Base-by-base conservation (phyloP, 2,329 filamentous ascomycete genomes). In the Aspergillus udagawae region DNA sequence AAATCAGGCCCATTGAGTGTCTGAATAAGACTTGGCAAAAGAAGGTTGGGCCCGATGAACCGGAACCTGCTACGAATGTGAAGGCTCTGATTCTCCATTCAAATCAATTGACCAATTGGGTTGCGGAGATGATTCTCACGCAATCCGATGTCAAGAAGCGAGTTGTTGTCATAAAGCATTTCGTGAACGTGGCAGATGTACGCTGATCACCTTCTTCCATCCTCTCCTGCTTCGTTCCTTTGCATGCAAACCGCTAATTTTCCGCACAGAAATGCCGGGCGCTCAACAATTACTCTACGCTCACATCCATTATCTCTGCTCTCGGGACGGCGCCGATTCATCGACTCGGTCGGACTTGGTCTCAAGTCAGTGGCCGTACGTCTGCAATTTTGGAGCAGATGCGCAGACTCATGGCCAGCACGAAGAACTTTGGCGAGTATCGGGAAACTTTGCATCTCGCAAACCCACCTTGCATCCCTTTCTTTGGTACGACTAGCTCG, bases 1-100 rank as follows among this genome's bases (percentile, higher is more conserved):
- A 96, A 78, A 96, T 99, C 74, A 93, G 93, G 74, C 90, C 93
- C 0, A 94, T 91, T 0, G 94, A 99, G 74, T 97, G 93, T 73
- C 79, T 99, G 60, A 97, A 96, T 77, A 99, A 99, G 81, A 97
- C 92, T 4, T 99, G 94, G 94, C 92, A 96, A 76, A 97, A 95
- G 83, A 97, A 97, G 79, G 82, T 95, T 57, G 83, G 79, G 8
- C 89, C 92, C 35, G 72, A 73, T 48, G 88, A 88, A 59, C 66
- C 71, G 2, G 92, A 96, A 67, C 90, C 92, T 35, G 92, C 94
- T 9, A 86, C 91, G 0, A 97, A 99, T 67, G 91, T 99, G 65
- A 97, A 97, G 77, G 90, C 92, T 9, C 82, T 99, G 61, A 99
- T 99, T 76, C 81, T 97, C 53, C 94, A 99, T 76, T 97, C 94